Base-by-base conservation (phyloP, 2,329 filamentous ascomycete genomes). In the Trichoderma afroharzianum region DNA sequence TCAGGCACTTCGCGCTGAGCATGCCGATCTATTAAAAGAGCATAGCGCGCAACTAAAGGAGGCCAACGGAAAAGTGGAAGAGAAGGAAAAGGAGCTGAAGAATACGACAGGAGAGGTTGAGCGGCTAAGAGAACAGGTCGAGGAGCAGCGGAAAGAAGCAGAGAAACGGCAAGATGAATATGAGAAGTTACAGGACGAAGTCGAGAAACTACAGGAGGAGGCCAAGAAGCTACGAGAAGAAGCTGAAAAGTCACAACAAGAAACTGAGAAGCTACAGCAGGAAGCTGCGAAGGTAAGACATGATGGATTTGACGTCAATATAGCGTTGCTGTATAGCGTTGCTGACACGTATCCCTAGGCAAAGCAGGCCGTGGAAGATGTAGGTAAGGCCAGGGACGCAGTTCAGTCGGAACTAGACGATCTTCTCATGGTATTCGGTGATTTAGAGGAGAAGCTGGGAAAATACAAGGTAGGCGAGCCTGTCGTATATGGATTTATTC, bases 381-480 rank as follows among this genome's bases (percentile, higher is more conserved):
- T 88, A 73, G 88, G 90, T 75, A 86, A 89, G 72, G 89, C 91
- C 71, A 89, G 88, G 70, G 85, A 89, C 73, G 82, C 87, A 1
- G 86, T 87, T 6, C 93, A 95, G 78, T 86, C 88, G 3, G 93
- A 96, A 80, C 84, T 95, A 59, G 93, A 96, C 75, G 93, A 96
- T 79, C 84, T 95, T 68, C 83, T 96, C 43, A 92, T 95, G 83
- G 91, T 96, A 6, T 93, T 95, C 80, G 90, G 89, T 15, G 93
- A 96, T 78, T 78, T 94, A 21, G 93, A 96, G 80, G 92, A 93
- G 68, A 95, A 95, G 82, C 85, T 90, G 63, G 86, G 87, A 55
- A 89, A 88, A 76, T 94, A 95, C 78, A 95, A 93, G 86, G 91
- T 92, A 81, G 75, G 86, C 30, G 21, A 64, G 26, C 15, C 4